Evolutionary conservation across 257 asterid species (phyloP).

Genomic region (Primulina eburnea): DNA sequence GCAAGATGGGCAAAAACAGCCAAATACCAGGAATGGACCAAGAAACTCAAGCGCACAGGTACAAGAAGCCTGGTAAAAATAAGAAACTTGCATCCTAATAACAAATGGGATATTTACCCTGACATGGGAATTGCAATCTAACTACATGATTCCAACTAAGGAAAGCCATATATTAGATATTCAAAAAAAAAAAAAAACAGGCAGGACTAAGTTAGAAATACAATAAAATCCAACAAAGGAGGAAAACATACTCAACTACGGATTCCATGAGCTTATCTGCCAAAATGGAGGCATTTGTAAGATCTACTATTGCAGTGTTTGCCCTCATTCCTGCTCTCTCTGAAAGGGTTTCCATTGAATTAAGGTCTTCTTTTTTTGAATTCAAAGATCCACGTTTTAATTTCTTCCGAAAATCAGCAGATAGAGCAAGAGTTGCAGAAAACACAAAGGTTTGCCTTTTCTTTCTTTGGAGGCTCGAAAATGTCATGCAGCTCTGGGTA

Average conservation of each 20-base stretch:
- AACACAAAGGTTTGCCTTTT: conserved; percentile 94
- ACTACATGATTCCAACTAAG: not conserved
- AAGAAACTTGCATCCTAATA: not conserved
- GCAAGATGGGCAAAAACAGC: conserved; percentile 18
- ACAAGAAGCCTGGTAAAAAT: conserved; percentile 13
- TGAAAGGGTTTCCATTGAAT: conserved; percentile 83
- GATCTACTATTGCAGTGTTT: conserved; percentile 81
- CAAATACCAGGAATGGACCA: not conserved
- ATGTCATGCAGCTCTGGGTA: conserved; percentile 58
- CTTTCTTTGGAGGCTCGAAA: conserved; percentile 67
- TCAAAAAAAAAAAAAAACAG: not conserved
- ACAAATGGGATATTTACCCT: not conserved
- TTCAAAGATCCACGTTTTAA: conserved; percentile 67
- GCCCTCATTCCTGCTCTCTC: conserved; percentile 95
- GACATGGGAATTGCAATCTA: not conserved
- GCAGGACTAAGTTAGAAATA: not conserved
- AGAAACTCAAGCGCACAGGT: not conserved
- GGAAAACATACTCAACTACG: conserved; percentile 69
- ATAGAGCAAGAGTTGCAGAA: conserved; percentile 94
- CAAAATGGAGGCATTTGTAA: conserved; percentile 81
- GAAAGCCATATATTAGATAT: not conserved
- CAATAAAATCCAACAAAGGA: conserved; percentile 16
- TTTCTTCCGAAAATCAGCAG: conserved; percentile 87
- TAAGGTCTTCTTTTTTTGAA: conserved; percentile 57
- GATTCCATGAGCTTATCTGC: conserved; percentile 83